Base-by-base conservation (phyloP, 495 filamentous ascomycete species). In the Pyrenula aspistea region DNA sequence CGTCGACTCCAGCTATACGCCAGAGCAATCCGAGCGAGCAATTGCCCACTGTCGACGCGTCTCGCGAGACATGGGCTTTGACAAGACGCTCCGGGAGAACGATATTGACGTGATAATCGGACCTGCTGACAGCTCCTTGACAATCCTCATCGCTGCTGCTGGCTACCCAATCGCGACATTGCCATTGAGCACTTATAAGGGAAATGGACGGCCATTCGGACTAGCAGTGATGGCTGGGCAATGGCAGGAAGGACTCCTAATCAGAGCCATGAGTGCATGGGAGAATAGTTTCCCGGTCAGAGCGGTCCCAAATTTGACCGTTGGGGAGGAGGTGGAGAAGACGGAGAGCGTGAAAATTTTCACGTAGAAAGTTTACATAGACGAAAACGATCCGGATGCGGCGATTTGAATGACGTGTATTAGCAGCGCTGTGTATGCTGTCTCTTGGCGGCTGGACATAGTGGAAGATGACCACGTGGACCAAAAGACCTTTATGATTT, bases 261-360 rank as follows among this genome's bases (percentile, higher is more conserved):
- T 68, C 31, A 60, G 57, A 54, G 61, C 65, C 10, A 65, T 67
- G 64, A 65, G 64, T 55, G 66, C 64, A 8, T 68, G 59, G 57
- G 62, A 65, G 55, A 42, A 42, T 4, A 42, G 8, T 15, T 42
- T 42, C 31, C 31, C 31, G 15, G 31, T 4, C 15, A 4, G 31
- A 8, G 31, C 8, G 31, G 31, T 42, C 4, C 31, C 31, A 8
- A 42, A 42, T 42, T 15, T 42, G 31, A 42, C 31, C 15, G 31
- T 42, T 42, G 31, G 31, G 31, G 31, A 42, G 31, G 31, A 42
- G 15, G 31, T 42, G 31, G 31, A 42, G 31, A 42, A 42, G 31
- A 42, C 31, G 4, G 31, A 42, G 31, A 4, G 8, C 8, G 31
- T 42, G 31, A 42, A 42, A 15, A 42, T 42, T 15, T 42, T 42